Conservation (phyloP, 2,329 filamentous ascomycete genomes). For the Sodiomyces alkalinus region DNA sequence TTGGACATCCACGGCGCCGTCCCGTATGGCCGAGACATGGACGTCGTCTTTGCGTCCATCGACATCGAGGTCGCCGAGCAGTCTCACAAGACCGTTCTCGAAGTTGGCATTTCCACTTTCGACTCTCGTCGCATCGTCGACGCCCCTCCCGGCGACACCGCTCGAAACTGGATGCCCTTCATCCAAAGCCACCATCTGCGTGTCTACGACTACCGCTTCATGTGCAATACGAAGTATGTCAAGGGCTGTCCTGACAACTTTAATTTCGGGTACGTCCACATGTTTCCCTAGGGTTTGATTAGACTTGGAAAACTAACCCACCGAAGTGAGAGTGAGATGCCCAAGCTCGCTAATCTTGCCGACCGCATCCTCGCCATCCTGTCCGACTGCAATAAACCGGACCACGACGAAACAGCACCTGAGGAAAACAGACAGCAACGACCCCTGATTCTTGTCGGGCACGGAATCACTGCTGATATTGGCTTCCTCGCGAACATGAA, state of each 20-base stretch:
- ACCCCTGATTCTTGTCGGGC: constrained; percentile 57
- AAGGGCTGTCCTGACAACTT: constrained; percentile 59
- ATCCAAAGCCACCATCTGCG: constrained; percentile 65
- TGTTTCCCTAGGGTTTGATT: too few species aligned
- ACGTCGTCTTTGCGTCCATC: constrained; percentile 53
- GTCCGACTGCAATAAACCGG: constrained; percentile 7
- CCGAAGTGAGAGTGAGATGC: constrained; percentile 25
- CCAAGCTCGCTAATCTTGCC: constrained; percentile 17
- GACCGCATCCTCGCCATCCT: constrained; percentile 22
- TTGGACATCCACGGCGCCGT: constrained; percentile 1
- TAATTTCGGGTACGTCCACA: constrained; percentile 54
- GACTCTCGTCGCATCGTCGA: constrained; percentile 46
- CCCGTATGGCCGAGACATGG: constrained; percentile 1
- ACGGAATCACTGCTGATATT: constrained; percentile 54
- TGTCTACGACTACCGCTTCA: constrained; percentile 50
- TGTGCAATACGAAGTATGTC: constrained; percentile 55
- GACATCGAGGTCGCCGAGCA: constrained; percentile 74
- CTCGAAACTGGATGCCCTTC: constrained; percentile 48
- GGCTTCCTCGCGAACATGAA: constrained; percentile 35
- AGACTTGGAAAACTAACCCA: constrained; percentile 4
- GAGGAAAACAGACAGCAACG: constrained; percentile 12
- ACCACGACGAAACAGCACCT: constrained; percentile 3
- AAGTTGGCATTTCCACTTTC: constrained; percentile 71
- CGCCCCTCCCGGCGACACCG: constrained; percentile 43
- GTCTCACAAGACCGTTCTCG: constrained; percentile 53